Evolutionary conservation across 2,329 filamentous ascomycete genomes (phyloP), one percentile per base, ranked within the genome.

Genomic region (Albifimbria verrucaria): DNA sequence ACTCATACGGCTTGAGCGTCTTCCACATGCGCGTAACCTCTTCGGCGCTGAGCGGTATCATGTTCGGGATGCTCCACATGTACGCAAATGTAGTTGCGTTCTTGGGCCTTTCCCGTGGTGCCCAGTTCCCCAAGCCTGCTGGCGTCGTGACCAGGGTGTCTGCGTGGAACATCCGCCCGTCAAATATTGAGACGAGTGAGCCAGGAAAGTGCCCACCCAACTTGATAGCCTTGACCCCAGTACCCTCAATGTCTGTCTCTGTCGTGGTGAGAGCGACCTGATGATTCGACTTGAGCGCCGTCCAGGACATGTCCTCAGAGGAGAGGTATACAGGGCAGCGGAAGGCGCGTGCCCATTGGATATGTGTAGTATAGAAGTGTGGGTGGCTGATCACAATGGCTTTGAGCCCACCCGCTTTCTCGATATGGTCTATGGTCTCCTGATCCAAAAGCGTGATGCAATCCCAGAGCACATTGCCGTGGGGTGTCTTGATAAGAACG

Each of bases 121-220:
- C 60, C 77, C 78, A 82, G n/a, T 56, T 58, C 1, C 68, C 67
- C 4, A 80, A 54, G 0, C 80, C 81, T 3, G 78, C 77, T 0
- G 88, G 87, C 3, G 88, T 87, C 22, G 85, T 88, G 58, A 90
- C 77, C 47, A 94, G 78, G 3, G 88, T 90, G 69, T 95, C 90
- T 6, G 90, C 89, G 53, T 92, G 79, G 54, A 93, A 78, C n/a
- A 94, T 70, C 47, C 77, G 78, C 1, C 71, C 69, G 18, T 79
- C 77, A 68, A 82, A 89, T 22, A 87, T 77, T 55, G 89, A 65
- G 3, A 91, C 83, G 54, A 88, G 70, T 58, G 85, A 89, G 0
- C 90, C 90, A 0, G 87, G 86, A 62, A 94, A 94, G 72, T 95
- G 90, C 0, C 90, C 90, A 0, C 89, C 89, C 1, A 87, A 77